These are phyloP conservation scores for Tylopilus rubrobrunneus DNA, from an alignment of 768 basidiomycete species.

Conservation along the genomic window DNA sequence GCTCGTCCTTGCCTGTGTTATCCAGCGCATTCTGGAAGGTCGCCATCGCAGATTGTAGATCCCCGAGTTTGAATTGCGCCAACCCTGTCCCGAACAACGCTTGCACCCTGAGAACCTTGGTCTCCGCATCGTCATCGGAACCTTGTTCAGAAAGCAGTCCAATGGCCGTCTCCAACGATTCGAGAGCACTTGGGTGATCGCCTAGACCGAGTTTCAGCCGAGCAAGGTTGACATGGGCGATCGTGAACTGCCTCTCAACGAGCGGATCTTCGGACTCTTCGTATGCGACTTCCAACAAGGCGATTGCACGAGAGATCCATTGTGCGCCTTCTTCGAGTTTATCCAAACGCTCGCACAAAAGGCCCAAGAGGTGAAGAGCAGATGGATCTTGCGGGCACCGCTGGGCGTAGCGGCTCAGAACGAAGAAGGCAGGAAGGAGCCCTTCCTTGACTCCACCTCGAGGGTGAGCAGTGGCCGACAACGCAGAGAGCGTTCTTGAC, in stretches of 20 bases:
- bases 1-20: constrained; percentile 44
- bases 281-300: constrained; percentile 79
- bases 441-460: constrained; percentile 34
- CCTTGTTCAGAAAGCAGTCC: constrained; percentile 60
- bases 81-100: constrained; percentile 70
- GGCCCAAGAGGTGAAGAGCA: constrained; percentile 77
- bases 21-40: constrained; percentile 66
- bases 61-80: constrained; percentile 60
- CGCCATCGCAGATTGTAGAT: constrained; percentile 59
- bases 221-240: constrained; percentile 80
- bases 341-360: constrained; percentile 82
- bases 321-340: constrained; percentile 58
- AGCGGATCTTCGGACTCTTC: constrained; percentile 80
- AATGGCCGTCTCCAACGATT: constrained; percentile 68
- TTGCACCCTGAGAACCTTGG: constrained; percentile 51
- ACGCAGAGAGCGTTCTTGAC: constrained; percentile 47
- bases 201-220: constrained; percentile 63
- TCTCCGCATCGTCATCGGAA: constrained; percentile 31
- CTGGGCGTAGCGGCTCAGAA: constrained; percentile 71
- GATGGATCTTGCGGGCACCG: constrained; percentile 64
- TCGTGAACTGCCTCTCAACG: constrained; percentile 74
- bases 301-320: constrained; percentile 58
- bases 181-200: constrained; percentile 57
- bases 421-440: constrained; percentile 76
- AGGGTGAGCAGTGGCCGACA: constrained; percentile 23